Evolutionary conservation across 1,284 basidiomycete species (phyloP), one percentile per base, ranked within the genome.

Genomic region (Afroboletus lepidellus): DNA sequence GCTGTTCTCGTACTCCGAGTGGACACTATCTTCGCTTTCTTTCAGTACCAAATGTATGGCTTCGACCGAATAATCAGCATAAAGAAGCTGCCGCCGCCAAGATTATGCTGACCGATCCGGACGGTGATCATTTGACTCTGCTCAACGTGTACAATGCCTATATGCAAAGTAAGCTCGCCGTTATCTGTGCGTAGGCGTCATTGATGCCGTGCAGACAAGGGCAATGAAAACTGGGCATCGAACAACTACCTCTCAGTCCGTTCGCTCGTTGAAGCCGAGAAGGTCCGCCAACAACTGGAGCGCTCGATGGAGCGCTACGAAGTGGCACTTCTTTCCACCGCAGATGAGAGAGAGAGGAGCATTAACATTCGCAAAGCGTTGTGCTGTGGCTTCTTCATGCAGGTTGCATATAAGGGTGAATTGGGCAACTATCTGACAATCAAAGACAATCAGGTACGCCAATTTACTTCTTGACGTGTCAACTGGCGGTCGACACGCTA

Each of bases 141-240:
- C 79, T 99, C 46, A 99, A 99, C 67, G 92, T 98, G 1, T 99
- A 93, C 73, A 97, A 98, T 69, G 86, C 90, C 53, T 98, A 95
- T 72, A 84, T 85, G 65, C 80, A 83, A 50, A 94, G 91, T 90
- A 69, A 64, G 81, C 73, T 2, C 16, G n/a, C 39, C 41, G 36
- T 29, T 49, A 15, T 16, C 8, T 8, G 20, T 23, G n/a, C 18
- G 18, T 16, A 13, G 5, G 2, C 5, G 13, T 13, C 11, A 11
- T 13, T 38, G 12, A 38, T 9, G 7, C 20, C 29, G 12, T 13
- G 4, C 57, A 90, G 88, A 93, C 65, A 74, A 77, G 59, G 70
- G 81, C 41, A 90, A 94, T 61, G 87, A 83, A 60, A 87, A 90
- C 57, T 99, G 96, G 96, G 82, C 92, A 51, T 96, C 92, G 92